Evolutionary conservation across 768 basidiomycete species (phyloP), one percentile per base, ranked within the genome.

Genomic region (Russula emetica): DNA sequence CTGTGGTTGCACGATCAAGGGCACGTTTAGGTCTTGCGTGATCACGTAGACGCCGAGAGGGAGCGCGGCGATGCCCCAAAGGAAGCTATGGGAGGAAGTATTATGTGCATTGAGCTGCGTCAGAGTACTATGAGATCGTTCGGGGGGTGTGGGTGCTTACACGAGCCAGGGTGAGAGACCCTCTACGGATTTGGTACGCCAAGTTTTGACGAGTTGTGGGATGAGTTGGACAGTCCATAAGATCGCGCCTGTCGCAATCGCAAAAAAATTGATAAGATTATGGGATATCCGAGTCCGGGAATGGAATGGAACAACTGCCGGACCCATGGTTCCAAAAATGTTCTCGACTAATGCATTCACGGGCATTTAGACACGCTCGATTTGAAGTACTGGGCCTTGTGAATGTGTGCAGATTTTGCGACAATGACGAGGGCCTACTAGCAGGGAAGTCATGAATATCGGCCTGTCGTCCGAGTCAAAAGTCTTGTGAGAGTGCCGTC

Each of bases 161-260:
- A 90, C 82, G 36, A 93, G 79, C 73, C 75, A 82, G 16, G 78
- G 80, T 1, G 88, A 90, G 11, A 92, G 76, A 0, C 91, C 90
- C 30, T 82, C 77, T 0, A 86, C 88, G 26, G 82, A 83, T 69
- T 90, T 87, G 22, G 77, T 76, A 40, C 82, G 78, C 76, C 82
- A 87, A 66, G 82, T 87, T 73, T 92, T 90, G 82, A 84, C 82
- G 26, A 89, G 78, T 67, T 90, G 88, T 7, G 88, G 89, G 36
- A 90, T 71, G 16, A 90, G 71, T 67, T 88, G 87, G 16, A 79
- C 76, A 5, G 82, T 83, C 88, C 87, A 88, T 64, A 82, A 83
- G 13, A 87, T 72, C 0, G 86, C 82, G 2, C 87, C 87, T 86
- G 55, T 14, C n/a, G 34, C 5, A 18, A 13, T 10, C 30, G 9